Conservation (phyloP, 2,329 filamentous ascomycete genomes). For the Aspergillus tubingensis region DNA sequence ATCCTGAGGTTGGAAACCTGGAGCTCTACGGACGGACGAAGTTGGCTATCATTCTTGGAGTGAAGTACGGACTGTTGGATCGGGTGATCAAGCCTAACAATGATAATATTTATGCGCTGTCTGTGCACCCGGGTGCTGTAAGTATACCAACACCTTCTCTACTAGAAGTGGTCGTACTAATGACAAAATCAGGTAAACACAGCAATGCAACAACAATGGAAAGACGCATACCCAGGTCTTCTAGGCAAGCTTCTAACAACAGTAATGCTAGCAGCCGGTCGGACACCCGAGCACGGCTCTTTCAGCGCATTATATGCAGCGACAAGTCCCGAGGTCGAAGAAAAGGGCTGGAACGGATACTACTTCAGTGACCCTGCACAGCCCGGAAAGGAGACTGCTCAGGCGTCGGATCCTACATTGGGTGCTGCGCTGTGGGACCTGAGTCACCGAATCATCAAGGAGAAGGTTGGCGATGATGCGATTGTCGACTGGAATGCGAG, state of each 20-base stretch:
- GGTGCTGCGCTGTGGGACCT: constrained; percentile 45
- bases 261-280: constrained; percentile 37
- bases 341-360: constrained; percentile 47
- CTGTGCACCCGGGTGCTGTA: constrained; percentile 44
- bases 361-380: constrained; percentile 47
- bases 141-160: not conserved
- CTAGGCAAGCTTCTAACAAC: constrained; percentile 42
- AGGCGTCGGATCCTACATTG: constrained; percentile 44
- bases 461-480: constrained; percentile 45
- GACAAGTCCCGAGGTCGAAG: constrained; percentile 44
- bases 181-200: constrained; percentile 44
- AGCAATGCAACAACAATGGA: constrained; percentile 50
- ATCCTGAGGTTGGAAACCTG: constrained; percentile 35
- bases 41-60: constrained; percentile 47
- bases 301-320: constrained; percentile 49
- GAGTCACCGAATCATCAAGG: constrained; percentile 42
- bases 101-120: constrained; percentile 45
- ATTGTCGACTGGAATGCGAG: constrained; percentile 36
- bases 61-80: constrained; percentile 45
- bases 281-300: constrained; percentile 46
- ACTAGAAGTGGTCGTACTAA: not conserved
- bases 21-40: constrained; percentile 48
- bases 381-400: constrained; percentile 42
- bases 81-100: constrained; percentile 47
- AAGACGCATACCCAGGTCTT: constrained; percentile 48